Conservation (phyloP, 768 basidiomycete genomes). For the Suillus subluteus region DNA sequence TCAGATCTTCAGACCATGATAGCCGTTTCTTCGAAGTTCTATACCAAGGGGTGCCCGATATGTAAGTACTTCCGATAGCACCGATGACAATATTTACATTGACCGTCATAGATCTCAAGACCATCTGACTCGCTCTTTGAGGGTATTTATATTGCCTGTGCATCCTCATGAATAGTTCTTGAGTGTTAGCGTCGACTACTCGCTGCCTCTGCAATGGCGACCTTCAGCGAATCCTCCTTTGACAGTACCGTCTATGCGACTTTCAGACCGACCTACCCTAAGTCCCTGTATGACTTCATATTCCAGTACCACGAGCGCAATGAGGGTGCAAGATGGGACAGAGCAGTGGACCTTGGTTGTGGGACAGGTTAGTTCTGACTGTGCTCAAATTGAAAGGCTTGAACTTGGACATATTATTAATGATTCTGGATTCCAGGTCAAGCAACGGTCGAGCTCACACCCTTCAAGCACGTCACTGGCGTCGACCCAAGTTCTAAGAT, state of each 20-base stretch:
- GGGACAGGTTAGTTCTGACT: constrained; percentile 62
- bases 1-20: background rate
- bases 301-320: constrained; percentile 55
- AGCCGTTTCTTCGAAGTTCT: background rate
- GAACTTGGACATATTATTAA: background rate
- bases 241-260: constrained; percentile 69
- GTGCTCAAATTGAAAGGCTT: background rate
- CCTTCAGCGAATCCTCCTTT: constrained; percentile 73
- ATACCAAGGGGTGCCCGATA: background rate
- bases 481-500: constrained; percentile 76
- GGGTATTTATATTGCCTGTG: background rate
- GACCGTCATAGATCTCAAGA: background rate
- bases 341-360: constrained; percentile 78
- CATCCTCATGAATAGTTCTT: background rate
- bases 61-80: background rate
- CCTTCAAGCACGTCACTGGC: constrained; percentile 63
- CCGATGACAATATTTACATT: background rate
- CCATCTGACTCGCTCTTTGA: constrained; percentile 4
- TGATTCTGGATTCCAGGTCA: constrained; percentile 51
- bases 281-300: constrained; percentile 62
- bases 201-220: constrained; percentile 54
- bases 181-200: background rate
- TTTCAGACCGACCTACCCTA: constrained; percentile 75
- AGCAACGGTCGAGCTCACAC: constrained; percentile 59
- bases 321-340: constrained; percentile 44